Base-by-base conservation (phyloP, 1,284 basidiomycete species). In the Leccinum subspadiceum region DNA sequence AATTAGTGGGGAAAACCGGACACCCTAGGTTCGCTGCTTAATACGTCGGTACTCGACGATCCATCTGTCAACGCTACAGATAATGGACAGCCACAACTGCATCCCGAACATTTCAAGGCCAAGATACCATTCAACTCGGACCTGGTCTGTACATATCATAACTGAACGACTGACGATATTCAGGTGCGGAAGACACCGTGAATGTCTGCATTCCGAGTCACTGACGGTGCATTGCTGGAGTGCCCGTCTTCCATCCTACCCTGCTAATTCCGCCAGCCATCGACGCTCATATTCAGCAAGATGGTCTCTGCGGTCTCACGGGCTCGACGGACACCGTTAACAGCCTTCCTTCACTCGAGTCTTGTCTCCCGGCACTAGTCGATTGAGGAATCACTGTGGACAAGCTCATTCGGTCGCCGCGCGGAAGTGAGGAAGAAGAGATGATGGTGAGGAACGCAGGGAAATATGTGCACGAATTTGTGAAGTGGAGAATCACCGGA, bases 151-250 rank as follows among this genome's bases (percentile, higher is more conserved):
- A 84, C 29, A 31, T 31, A 31, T 93, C 62, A 88, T 89, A 56
- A 31, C 86, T 79, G 68, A 93, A 93, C 66, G 90, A 92, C 68
- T 93, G 90, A 90, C 90, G 90, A 0, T 93, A 93, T 72, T 92
- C 89, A 24, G 84, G 89, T 89, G 65, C 13, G 22, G 74, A 73
- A 52, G 70, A 78, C 5, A 71, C 75, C 29, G 9, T 89, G 56
- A 71, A 79, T 12, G 70, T 76, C 6, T 84, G 86, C 41, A 71
- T 90, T 33, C 76, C 82, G 26, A 86, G 86, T 70, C 70, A 74
- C 33, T 91, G 91, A 15, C 72, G 93, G 3, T 41, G 39, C 39
- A 17, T 41, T 17, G 39, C 60, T 93, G 91, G 91, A 87, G 85
- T 89, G 1, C 89, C 89, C 5, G 81, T 93, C 53, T 82, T 86